Evolutionary conservation across 2,329 filamentous ascomycete species (phyloP), one percentile per base, ranked within the genome.

Genomic region (Cytospora piceae): DNA sequence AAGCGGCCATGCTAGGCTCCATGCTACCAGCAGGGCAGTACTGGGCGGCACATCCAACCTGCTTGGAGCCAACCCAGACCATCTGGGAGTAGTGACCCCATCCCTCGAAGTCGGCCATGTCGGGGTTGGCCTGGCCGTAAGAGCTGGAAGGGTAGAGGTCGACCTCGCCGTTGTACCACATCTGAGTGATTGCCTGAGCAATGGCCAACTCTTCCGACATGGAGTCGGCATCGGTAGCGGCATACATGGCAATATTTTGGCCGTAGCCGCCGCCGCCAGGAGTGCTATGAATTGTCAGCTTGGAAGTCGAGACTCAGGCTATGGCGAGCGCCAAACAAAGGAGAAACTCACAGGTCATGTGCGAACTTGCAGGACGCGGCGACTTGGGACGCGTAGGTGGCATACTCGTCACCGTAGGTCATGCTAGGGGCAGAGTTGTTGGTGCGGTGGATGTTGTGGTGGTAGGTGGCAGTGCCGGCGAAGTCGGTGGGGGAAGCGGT

Each of bases 161-260:
- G 72, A 90, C 81, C 78, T 97, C 93, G 72, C 85, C 86, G 76
- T 95, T 92, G 85, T 97, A 97, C 92, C 95, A 97, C 79, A 90
- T 83, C 75, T 94, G 85, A 73, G 88, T 92, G 74, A 94, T 88
- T 71, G 90, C 87, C 69, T 85, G 82, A 62, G 87, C 86, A 69
- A 92, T 82, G 56, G 88, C 84, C 67, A 77, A 78, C n/a, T 79
- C 75, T 2, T 77, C 73, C 67, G 86, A 83, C 70, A 89, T 82
- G 68, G 74, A 69, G 67, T 77, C 70, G 29, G 80, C 76, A 56
- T 80, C 71, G 32, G 77, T 76, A 58, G 77, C 77, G 57, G 79
- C 83, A 74, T 77, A 83, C 71, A 89, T 88, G 74, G 92, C 94
- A 66, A 98, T 89, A 85, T 98, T 99, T 81, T 99, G 95, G 69